phyloP scores from a whole-genome alignment of 2,329 filamentous ascomycete genomes.

The Rhexocercosporidium sp. region DNA sequence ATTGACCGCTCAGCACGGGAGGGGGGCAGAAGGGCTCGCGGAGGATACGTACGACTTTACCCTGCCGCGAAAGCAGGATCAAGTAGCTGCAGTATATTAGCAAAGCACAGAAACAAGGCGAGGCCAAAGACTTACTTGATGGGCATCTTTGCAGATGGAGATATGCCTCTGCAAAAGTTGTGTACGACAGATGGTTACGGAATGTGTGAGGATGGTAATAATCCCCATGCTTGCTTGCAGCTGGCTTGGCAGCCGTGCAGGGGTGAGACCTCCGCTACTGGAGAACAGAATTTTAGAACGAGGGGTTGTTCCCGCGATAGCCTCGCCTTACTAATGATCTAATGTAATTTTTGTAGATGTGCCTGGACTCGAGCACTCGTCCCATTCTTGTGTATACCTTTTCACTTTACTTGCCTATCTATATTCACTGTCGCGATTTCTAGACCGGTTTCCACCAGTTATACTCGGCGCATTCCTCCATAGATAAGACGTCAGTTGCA shows the following conservation, averaged over 20 bases:
- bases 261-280: neutral
- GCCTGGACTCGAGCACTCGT: neutral
- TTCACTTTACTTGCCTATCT: neutral
- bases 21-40: neutral
- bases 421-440: neutral
- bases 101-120: neutral
- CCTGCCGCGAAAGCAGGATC: conserved; percentile 95
- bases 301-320: conserved; percentile 11
- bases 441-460: neutral
- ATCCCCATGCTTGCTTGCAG: neutral
- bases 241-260: conserved; percentile 3
- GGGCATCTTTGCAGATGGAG: conserved; percentile 47
- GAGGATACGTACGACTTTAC: conserved; percentile 85
- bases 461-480: neutral
- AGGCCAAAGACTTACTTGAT: conserved; percentile 51
- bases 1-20: conserved; percentile 38
- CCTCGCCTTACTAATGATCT: conserved; percentile 16
- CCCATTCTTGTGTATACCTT: neutral
- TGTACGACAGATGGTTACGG: conserved; percentile 8
- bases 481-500: conserved; percentile 12
- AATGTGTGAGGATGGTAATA: conserved; percentile 14
- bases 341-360: conserved; percentile 6
- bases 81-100: conserved; percentile 72
- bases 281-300: neutral
- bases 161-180: conserved; percentile 10